phyloP scores from a whole-genome alignment of 352 stramenopile species.

The Pythium vanterpoolii region DNA sequence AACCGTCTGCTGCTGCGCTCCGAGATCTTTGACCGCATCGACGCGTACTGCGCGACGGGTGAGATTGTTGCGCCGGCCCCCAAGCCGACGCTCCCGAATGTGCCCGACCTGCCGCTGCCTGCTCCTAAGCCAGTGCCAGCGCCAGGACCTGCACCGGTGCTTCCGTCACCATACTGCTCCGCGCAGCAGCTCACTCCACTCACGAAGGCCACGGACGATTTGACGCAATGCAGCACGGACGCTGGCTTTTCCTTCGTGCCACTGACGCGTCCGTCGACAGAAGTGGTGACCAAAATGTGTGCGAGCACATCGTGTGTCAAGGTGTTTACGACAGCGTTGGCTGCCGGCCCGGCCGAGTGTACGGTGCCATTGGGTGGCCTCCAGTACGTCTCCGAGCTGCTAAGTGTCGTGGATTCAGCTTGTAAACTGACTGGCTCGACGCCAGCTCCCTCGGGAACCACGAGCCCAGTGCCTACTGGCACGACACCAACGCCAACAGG shows the following conservation, averaged over 20 bases:
- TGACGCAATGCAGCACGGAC: slow-evolving; percentile 4
- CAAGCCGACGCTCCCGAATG: slow-evolving; percentile 2
- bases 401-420: slow-evolving; percentile 3
- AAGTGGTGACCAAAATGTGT: slow-evolving; percentile 21
- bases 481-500: not conserved
- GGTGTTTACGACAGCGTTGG: slow-evolving; percentile 13
- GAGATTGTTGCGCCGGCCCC: slow-evolving; percentile 5
- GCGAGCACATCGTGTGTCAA: slow-evolving; percentile 20
- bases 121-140: slow-evolving; percentile 2
- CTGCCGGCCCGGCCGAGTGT: slow-evolving; percentile 11
- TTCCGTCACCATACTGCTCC: slow-evolving; percentile 7
- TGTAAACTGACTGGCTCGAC: slow-evolving; percentile 8
- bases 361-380: slow-evolving; percentile 7
- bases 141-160: not conserved
- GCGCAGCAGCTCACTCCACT: slow-evolving; percentile 2
- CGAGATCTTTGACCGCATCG: slow-evolving; percentile 17
- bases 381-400: slow-evolving; percentile 14
- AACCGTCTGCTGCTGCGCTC: slow-evolving; percentile 12
- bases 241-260: slow-evolving; percentile 19
- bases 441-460: not conserved
- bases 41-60: slow-evolving; percentile 12
- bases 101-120: slow-evolving; percentile 1
- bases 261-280: slow-evolving; percentile 15
- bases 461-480: not conserved
- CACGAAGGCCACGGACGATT: slow-evolving; percentile 5